Evolutionary conservation across 768 basidiomycete genomes (phyloP), one percentile per base, ranked within the genome.

Genomic region (Hericium rajendrae): DNA sequence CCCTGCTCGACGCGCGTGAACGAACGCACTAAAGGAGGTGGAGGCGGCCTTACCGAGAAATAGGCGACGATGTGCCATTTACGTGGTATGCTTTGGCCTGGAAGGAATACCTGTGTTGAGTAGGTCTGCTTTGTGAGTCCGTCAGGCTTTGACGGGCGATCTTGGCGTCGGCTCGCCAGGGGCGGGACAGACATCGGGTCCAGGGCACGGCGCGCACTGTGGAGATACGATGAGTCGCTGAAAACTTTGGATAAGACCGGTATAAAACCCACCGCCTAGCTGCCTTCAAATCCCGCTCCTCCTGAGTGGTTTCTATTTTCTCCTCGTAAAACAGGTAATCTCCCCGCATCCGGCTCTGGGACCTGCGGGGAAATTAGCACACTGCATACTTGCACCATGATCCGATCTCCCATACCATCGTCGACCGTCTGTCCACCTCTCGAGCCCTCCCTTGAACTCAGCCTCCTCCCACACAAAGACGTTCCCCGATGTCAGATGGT

Each of bases 41-140:
- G 48, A 40, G 58, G 48, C 51, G 50, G 53, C 64, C 79, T 67
- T 66, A 88, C 86, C 70, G 82, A 81, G 70, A 90, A 89, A 73
- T 90, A 90, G 49, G 87, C 86, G 57, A 88, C 87, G 52, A 90
- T 78, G 71, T 91, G 88, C 88, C 88, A 91, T 77, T 88, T 88
- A 46, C 81, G 78, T 28, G 78, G 77, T 54, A 78, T 77, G 55
- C 72, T 73, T 40, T 77, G 72, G 51, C 80, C 83, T 40, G 82
- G 84, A 58, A 84, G 73, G 66, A 83, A 76, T 48, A 88, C 86
- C 40, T 83, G 80, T 28, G 87, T 88, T 8, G 87, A 89, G 66
- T 89, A 90, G 0, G 88, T 91, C 67, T 91, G 88, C 72, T 91
- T 91, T 46, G 88, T 91, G 53, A 91, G 75, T n/a, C 88, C 88